Percentiles rank a stretch among this genome's conserved stretches.
phyloP scores from a whole-genome alignment of 805 yeast species.

The Tetrapisispora arboricola region DNA sequence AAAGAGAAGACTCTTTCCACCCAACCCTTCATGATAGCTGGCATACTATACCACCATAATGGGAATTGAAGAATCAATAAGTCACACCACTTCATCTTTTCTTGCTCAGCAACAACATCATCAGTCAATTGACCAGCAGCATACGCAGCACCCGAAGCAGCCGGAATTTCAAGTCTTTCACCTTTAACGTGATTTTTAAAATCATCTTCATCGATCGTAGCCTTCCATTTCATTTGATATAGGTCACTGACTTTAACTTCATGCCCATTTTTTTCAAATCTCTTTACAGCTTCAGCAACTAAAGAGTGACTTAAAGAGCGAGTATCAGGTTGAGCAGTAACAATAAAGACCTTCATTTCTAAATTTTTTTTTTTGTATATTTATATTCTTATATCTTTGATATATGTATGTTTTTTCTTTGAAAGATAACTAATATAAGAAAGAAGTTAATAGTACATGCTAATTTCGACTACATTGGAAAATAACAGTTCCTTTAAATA shows the following conservation, averaged over 20 bases:
- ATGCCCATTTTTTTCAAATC: slow-evolving; percentile 12
- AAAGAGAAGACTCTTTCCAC: slow-evolving; percentile 18
- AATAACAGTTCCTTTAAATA: no score
- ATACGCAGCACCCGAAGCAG: slow-evolving; percentile 14
- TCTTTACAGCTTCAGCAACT: slow-evolving; percentile 5
- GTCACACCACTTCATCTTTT: slow-evolving; percentile 25
- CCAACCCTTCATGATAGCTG: slow-evolving; percentile 28
- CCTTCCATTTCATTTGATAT: slow-evolving; percentile 15
- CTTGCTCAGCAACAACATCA: slow-evolving; percentile 23
- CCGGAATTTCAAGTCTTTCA: slow-evolving; percentile 9
- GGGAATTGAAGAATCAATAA: slow-evolving; percentile 23
- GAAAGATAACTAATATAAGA: no score
- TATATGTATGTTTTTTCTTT: neutral
- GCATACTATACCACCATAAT: slow-evolving; percentile 26
- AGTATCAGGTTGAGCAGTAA: slow-evolving; percentile 18
- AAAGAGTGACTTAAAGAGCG: slow-evolving; percentile 12
- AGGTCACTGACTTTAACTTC: slow-evolving; percentile 17
- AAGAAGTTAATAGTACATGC: no score
- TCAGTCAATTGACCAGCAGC: slow-evolving; percentile 12
- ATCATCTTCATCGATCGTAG: slow-evolving; percentile 10
- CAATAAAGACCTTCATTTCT: slow-evolving; percentile 13
- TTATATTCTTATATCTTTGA: neutral
- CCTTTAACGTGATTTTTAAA: slow-evolving; percentile 7
- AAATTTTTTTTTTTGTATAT: neutral
- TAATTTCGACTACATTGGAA: no score